Percentiles rank a stretch among this genome's conserved stretches.
phyloP scores from a whole-genome alignment of 202 grass and related monocot genomes.

The Musa balbisiana region DNA sequence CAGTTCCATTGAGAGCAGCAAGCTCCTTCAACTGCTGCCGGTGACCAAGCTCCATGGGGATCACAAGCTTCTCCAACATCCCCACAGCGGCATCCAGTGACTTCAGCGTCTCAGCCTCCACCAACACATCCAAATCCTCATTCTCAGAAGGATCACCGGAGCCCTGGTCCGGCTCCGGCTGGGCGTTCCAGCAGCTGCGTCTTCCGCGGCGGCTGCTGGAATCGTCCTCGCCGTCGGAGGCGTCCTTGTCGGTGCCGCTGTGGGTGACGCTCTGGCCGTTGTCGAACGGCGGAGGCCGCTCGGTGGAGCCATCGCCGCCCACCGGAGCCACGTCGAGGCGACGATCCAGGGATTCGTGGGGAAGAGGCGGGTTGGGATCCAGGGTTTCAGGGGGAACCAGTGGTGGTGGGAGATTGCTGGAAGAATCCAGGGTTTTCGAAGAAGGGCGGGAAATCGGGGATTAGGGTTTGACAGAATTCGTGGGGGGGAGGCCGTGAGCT shows the following conservation, averaged over 20 bases:
- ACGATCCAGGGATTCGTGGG: too few relatives aligned
- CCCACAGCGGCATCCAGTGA: slow-evolving; percentile 69
- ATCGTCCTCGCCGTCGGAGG: slow-evolving; percentile 33
- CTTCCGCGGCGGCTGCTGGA: slow-evolving; percentile 38
- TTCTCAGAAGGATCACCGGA: slow-evolving; percentile 57
- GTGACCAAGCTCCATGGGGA: slow-evolving; percentile 32
- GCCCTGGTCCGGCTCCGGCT: slow-evolving; percentile 28
- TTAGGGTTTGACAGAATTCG: too few relatives aligned
- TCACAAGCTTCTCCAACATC: slow-evolving; percentile 92
- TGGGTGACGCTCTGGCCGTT: slow-evolving; percentile 23
- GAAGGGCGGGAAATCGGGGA: too few relatives aligned
- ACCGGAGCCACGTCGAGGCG: too few relatives aligned
- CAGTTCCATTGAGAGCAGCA: slow-evolving; percentile 70
- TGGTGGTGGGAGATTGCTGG: too few relatives aligned
- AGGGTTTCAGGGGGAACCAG: too few relatives aligned
- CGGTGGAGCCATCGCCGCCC: background rate
- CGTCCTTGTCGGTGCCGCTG: slow-evolving; percentile 14
- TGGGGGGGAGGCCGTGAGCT: too few relatives aligned
- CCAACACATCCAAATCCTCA: slow-evolving; percentile 82
- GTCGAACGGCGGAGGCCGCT: slow-evolving; percentile 27
- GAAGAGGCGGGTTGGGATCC: too few relatives aligned
- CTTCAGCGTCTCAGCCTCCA: slow-evolving; percentile 79
- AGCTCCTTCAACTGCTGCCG: slow-evolving; percentile 80
- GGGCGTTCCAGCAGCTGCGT: slow-evolving; percentile 79
- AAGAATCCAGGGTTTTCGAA: too few relatives aligned